These are phyloP conservation scores for Chalciporus sphaerocephalus DNA, from an alignment of 768 basidiomycete species.

Conservation along the genomic window DNA sequence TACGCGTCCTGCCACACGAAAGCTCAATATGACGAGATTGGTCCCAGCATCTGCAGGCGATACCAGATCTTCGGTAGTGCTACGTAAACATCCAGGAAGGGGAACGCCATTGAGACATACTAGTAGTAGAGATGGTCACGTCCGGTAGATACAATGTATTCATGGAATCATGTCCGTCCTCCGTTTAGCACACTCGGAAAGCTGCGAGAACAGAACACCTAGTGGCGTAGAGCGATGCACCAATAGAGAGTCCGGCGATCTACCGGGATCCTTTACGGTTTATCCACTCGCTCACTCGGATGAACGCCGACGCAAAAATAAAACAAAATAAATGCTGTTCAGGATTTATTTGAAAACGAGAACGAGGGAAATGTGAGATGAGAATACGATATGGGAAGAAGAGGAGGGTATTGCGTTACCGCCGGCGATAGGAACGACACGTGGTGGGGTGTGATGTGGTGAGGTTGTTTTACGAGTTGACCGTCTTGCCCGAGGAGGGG, in stretches of 20 bases:
- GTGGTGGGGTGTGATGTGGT: too few relatives aligned
- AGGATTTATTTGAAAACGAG: neutral
- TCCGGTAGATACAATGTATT: neutral
- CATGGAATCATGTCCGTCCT: neutral
- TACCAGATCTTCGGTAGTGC: slow-evolving; percentile 94
- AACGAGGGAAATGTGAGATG: neutral
- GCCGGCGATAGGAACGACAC: neutral
- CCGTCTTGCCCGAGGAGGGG: neutral
- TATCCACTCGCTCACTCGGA: slow-evolving; percentile 3
- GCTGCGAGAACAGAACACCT: neutral
- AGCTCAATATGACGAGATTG: slow-evolving; percentile 90
- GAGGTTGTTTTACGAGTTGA: neutral
- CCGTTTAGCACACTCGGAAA: neutral
- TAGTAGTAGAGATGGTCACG: neutral
- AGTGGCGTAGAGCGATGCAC: neutral
- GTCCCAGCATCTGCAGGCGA: slow-evolving; percentile 86
- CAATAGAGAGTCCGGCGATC: neutral
- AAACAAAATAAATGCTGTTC: neutral
- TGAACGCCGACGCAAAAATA: slow-evolving; percentile 16
- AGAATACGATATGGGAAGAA: neutral
- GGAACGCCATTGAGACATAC: neutral
- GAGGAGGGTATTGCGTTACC: neutral
- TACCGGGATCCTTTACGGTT: neutral
- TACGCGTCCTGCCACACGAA: slow-evolving; percentile 92
- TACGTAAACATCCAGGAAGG: slow-evolving; percentile 40